A percentile compares a stretch with the other conserved stretches of the same genome.
phyloP scores from a whole-genome alignment of 768 basidiomycete species.

The Auriscalpium microsporum region DNA sequence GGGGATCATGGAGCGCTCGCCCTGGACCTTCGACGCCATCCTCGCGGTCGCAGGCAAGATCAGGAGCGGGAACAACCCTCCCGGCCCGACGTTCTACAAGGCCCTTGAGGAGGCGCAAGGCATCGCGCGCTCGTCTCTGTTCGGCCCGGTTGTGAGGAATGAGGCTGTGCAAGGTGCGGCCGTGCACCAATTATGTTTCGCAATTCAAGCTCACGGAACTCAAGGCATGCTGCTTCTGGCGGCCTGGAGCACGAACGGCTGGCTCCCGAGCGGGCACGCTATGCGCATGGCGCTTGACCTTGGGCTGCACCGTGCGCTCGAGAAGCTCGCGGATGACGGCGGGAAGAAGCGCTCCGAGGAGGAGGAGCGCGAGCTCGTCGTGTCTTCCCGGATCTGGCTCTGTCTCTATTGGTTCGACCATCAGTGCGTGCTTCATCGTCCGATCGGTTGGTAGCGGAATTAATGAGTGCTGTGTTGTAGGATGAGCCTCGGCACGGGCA shows the following conservation, averaged over 20 bases:
- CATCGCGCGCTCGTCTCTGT: slow-evolving; percentile 87
- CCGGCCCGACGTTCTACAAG: slow-evolving; percentile 80
- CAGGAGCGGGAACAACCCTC: slow-evolving; percentile 80
- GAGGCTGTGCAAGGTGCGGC: slow-evolving; percentile 84
- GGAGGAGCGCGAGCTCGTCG: slow-evolving; percentile 82
- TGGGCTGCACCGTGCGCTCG: slow-evolving; percentile 84
- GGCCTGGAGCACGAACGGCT: slow-evolving; percentile 91
- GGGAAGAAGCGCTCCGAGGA: slow-evolving; percentile 64
- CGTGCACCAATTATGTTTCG: neutral
- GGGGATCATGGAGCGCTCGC: slow-evolving; percentile 82
- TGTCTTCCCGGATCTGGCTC: slow-evolving; percentile 90
- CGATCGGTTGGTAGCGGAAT: slow-evolving; percentile 1
- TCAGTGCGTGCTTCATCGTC: slow-evolving; percentile 46
- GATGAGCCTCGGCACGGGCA: slow-evolving; percentile 87
- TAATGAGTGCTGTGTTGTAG: slow-evolving; percentile 28
- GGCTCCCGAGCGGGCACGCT: slow-evolving; percentile 92
- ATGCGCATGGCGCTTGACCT: slow-evolving; percentile 95
- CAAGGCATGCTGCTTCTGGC: slow-evolving; percentile 85
- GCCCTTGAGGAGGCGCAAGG: slow-evolving; percentile 93
- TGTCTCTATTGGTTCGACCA: slow-evolving; percentile 97
- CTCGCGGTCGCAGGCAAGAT: slow-evolving; percentile 90
- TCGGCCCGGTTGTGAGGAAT: slow-evolving; percentile 88
- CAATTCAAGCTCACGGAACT: neutral
- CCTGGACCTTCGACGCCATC: slow-evolving; percentile 93
- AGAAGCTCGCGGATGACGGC: slow-evolving; percentile 75